Base-by-base conservation (phyloP, 2,329 filamentous ascomycete species). In the Mycogone perniciosa region DNA sequence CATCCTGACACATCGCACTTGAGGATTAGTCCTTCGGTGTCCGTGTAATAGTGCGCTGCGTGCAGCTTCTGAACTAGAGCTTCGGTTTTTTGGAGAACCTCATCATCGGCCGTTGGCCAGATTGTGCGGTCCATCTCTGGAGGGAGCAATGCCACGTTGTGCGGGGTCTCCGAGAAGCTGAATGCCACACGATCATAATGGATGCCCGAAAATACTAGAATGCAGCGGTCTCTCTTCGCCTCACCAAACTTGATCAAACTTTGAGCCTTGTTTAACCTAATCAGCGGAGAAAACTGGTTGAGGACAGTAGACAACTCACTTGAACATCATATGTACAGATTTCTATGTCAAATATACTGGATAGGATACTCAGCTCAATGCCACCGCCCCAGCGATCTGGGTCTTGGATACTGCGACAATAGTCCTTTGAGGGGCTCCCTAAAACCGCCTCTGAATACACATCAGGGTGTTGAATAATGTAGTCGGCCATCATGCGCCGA, bases 111-210 rank as follows among this genome's bases (percentile, higher is more conserved):
- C 1, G 69, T 68, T 7, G 72, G 67, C 76, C 81, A 86, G 20
- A 79, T 68, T 5, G 77, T 74, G 42, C 85, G 80, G 63, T 97
- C 92, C 56, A 85, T 80, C 29, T 93, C 87, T 0, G 88, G 81
- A 6, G 85, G 80, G 8, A 81, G 72, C 43, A 79, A 74, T 5
- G 81, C 71, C 52, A 72, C 76, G 41, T 73, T 76, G 58, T 76
- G 75, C 4, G 80, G 81, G 57, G 69, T 76, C 56, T 76, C 78
- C 26, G 75, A 82, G 37, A 79, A 81, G 13, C 82, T 84, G 57
- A 95, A 81, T 1, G 88, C 89, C 53, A 96, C 85, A 6, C 88
- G 85, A 67, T 96, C 92, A 69, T 96, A 96, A 66, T 96, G 91
- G 46, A 96, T 93, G 3, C 90, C 90, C 0, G 87, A 92, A 69